These are phyloP conservation scores for Hypoxylon lenormandii DNA, from an alignment of 495 filamentous ascomycete genomes.

Conservation along the genomic window DNA sequence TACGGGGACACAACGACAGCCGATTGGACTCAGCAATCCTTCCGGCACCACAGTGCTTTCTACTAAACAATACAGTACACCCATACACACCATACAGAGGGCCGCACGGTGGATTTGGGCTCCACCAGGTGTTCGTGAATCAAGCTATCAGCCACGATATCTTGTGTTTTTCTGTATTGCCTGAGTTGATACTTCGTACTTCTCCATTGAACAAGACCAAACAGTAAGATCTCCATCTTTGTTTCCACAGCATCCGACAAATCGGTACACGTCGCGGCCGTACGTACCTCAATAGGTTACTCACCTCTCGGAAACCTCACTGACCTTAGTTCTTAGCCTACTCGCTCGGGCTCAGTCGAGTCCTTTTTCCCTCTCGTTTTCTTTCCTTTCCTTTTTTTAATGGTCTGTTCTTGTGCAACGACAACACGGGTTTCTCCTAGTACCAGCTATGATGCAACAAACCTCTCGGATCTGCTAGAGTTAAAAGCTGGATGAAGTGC, in stretches of 20 bases:
- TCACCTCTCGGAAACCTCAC: slow-evolving; percentile 14
- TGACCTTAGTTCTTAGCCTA: slow-evolving; percentile 14
- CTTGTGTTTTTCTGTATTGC: slow-evolving; percentile 13
- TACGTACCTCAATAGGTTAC: slow-evolving; percentile 28
- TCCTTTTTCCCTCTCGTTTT: slow-evolving; percentile 7
- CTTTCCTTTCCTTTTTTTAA: too few species aligned
- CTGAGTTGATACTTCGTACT: slow-evolving; percentile 4
- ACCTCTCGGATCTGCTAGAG: slow-evolving; percentile 12
- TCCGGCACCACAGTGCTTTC: slow-evolving; percentile 1
- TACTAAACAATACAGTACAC: neutral
- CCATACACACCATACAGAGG: slow-evolving; percentile 2
- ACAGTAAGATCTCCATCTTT: slow-evolving; percentile 13
- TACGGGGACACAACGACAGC: neutral
- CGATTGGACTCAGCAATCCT: slow-evolving; percentile 2
- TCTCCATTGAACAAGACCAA: slow-evolving; percentile 13
- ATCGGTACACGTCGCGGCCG: neutral
- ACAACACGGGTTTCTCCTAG: slow-evolving; percentile 14
- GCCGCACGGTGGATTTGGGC: neutral
- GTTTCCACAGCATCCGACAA: slow-evolving; percentile 25
- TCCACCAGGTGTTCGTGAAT: slow-evolving; percentile 31
- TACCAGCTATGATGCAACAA: slow-evolving; percentile 20
- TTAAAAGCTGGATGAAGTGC: slow-evolving; percentile 24
- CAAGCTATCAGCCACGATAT: slow-evolving; percentile 43
- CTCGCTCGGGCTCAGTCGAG: neutral
- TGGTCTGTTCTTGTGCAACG: slow-evolving; percentile 29